phyloP scores from a whole-genome alignment of 2,329 filamentous ascomycete genomes.

The Fusarium pininemorale region DNA sequence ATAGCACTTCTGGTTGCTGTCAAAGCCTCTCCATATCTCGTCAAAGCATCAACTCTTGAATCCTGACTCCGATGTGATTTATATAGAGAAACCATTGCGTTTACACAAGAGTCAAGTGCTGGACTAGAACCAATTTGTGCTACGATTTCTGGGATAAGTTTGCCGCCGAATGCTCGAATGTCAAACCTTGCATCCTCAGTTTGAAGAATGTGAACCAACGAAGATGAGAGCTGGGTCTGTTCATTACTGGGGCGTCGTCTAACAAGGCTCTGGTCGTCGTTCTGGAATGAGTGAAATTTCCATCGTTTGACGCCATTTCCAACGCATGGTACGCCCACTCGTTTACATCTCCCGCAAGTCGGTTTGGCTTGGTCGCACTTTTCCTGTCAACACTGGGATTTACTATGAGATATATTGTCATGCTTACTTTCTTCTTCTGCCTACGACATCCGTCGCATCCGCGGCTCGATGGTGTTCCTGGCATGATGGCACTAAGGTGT shows the following conservation, averaged over 20 bases:
- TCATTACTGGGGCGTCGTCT: slow-evolving; percentile 23
- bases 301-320: slow-evolving; percentile 35
- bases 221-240: slow-evolving; percentile 12
- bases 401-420: not conserved
- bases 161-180: slow-evolving; percentile 29
- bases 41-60: slow-evolving; percentile 22
- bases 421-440: slow-evolving; percentile 33
- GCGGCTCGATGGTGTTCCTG: slow-evolving; percentile 25
- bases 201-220: slow-evolving; percentile 27
- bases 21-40: slow-evolving; percentile 25
- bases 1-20: slow-evolving; percentile 8
- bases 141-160: slow-evolving; percentile 26
- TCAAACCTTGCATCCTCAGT: slow-evolving; percentile 35
- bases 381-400: not conserved
- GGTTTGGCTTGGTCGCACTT: slow-evolving; percentile 29
- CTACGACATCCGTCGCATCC: slow-evolving; percentile 28
- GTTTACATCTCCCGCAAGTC: slow-evolving; percentile 30
- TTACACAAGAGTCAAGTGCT: slow-evolving; percentile 25
- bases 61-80: slow-evolving; percentile 1
- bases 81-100: slow-evolving; percentile 28
- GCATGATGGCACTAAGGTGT: not conserved
- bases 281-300: slow-evolving; percentile 21
- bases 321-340: slow-evolving; percentile 23
- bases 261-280: not conserved
- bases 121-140: slow-evolving; percentile 22